Evolutionary conservation across 2,329 filamentous ascomycete species (phyloP), one percentile per base, ranked within the genome.

Genomic region (Fusarium sp.): DNA sequence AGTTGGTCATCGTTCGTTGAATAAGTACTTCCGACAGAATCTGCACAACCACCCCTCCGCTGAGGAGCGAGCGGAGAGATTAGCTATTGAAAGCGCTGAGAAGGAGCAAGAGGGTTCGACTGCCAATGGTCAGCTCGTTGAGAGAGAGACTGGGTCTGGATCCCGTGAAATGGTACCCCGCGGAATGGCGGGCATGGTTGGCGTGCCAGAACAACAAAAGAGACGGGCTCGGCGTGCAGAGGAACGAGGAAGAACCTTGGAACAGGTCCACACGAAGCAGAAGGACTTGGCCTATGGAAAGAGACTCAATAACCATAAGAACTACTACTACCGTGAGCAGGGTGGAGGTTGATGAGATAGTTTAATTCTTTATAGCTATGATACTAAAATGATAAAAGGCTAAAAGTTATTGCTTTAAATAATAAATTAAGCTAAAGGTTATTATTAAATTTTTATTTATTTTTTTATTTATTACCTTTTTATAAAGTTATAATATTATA

Each of bases 21-120:
- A 93, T 79, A 91, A 89, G 75, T 98, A 98, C 83, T 99, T 91
- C 84, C 91, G 94, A 66, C 96, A 99, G 84, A 98, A 98, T 82
- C 86, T 99, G 46, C 91, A 92, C 81, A 93, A 90, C 81, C 92
- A 97, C 80, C 94, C 94, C 4, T 91, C 93, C 5, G 84, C 91
- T 1, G 92, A 93, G 65, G 94, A 97, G 82, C 91, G 93, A 59
- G 86, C 89, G 63, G 88, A 91, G 74, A 90, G 90, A 75, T 85
- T 91, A 65, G 87, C 90, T 9, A 88, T 93, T 64, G 88, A 91
- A 69, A 80, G 73, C 7, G 78, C 80, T 13, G 65, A 68, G 35
- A 62, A 54, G 6, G 62, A 70, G 12, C 47, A 72, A 13, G 67
- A 74, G 17, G 84, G 85, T 13, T 78, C 78, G 12, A 76, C 79